These are phyloP conservation scores for Gentiana straminea DNA, from an alignment of 257 asterid genomes.

Conservation along the genomic window DNA sequence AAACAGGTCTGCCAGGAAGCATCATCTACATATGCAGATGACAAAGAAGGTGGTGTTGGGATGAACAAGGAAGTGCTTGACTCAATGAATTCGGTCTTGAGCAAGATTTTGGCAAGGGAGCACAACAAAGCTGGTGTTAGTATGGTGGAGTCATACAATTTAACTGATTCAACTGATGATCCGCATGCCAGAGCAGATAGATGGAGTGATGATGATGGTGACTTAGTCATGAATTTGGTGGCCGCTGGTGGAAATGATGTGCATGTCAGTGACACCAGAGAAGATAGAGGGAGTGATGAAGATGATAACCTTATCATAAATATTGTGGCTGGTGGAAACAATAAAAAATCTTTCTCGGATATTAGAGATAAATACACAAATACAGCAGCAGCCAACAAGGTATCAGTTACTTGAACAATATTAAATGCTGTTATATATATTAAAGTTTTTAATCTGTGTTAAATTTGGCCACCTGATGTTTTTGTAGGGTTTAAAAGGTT, in stretches of 20 bases:
- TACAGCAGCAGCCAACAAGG: slow-evolving; percentile 37
- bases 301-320: slow-evolving; percentile 58
- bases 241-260: too few species aligned
- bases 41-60: slow-evolving; percentile 44
- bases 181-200: slow-evolving; percentile 31
- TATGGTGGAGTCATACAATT: slow-evolving; percentile 12
- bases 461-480: too few species aligned
- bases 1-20: too few species aligned
- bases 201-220: slow-evolving; percentile 61
- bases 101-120: slow-evolving; percentile 52
- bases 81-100: slow-evolving; percentile 57
- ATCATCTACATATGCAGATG: slow-evolving; percentile 11
- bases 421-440: neutral
- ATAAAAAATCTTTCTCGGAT: slow-evolving; percentile 22
- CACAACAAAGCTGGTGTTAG: slow-evolving; percentile 15
- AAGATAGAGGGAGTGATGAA: too few species aligned
- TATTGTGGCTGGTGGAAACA: slow-evolving; percentile 31
- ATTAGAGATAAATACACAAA: slow-evolving; percentile 23
- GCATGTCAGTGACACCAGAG: too few species aligned
- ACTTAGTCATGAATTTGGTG: too few species aligned
- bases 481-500: slow-evolving; percentile 14
- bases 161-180: slow-evolving; percentile 19
- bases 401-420: slow-evolving; percentile 6
- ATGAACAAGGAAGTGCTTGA: slow-evolving; percentile 50
- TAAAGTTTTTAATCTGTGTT: too few species aligned